Conservation (phyloP, 345 rosid species). For the Sapria himalayana region DNA sequence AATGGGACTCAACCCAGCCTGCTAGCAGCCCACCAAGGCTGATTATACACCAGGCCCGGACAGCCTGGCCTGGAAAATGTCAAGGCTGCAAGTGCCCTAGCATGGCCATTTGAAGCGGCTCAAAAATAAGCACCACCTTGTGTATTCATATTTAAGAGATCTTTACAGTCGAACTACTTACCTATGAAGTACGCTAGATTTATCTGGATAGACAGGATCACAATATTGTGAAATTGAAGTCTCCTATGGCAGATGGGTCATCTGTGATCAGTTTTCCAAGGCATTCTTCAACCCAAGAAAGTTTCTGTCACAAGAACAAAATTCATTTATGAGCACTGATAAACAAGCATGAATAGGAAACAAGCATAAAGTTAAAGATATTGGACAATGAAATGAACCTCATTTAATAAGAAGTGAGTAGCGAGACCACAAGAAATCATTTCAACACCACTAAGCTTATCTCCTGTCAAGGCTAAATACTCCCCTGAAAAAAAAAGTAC, state of each 20-base stretch:
- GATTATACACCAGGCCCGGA: too few species aligned
- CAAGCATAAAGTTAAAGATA: not conserved
- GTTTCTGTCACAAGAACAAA: conserved; percentile 31
- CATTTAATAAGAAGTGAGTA: conserved; percentile 53
- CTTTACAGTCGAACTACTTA: too few species aligned
- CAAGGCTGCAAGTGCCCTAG: too few species aligned
- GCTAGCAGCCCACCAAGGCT: too few species aligned
- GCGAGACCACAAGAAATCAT: conserved; percentile 95
- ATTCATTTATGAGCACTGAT: not conserved
- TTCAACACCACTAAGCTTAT: conserved; percentile 66
- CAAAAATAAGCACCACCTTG: too few species aligned
- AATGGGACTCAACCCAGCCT: too few species aligned
- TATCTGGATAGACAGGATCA: conserved; percentile 63
- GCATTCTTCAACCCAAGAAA: conserved; percentile 50
- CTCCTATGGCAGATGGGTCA: conserved; percentile 52
- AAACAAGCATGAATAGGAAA: conserved; percentile 5
- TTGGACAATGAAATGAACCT: conserved; percentile 21
- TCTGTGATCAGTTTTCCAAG: conserved; percentile 66
- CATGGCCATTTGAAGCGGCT: too few species aligned
- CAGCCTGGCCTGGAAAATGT: too few species aligned
- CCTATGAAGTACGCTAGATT: conserved; percentile 42
- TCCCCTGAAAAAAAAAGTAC: conserved; percentile 33
- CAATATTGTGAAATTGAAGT: conserved; percentile 70
- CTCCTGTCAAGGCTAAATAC: conserved; percentile 78
- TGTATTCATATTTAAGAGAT: too few species aligned